Evolutionary conservation across 78 protist genomes (phyloP).

Genomic region (Cavenderia fasciculata): DNA sequence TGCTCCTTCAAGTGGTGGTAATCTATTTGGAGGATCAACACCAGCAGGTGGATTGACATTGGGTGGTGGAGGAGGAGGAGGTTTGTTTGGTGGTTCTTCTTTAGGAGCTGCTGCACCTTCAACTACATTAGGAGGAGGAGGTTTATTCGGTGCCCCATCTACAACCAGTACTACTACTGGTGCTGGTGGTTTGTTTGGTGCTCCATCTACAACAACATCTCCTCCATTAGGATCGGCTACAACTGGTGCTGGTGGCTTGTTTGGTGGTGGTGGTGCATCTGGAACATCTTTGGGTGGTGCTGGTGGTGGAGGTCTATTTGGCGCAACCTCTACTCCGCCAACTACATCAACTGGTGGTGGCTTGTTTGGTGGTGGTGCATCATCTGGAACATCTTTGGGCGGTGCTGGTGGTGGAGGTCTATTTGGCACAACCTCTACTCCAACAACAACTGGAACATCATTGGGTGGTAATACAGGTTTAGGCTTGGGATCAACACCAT

Average conservation of each 20-base stretch:
- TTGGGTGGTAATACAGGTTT: not conserved
- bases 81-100: not conserved
- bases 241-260: not conserved
- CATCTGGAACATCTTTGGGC: not conserved
- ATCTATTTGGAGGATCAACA: no score
- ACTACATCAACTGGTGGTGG: not conserved
- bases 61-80: no score
- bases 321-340: not conserved
- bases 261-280: constrained; percentile 22
- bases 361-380: constrained; percentile 1
- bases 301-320: no score
- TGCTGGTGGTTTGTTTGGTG: not conserved
- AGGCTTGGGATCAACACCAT: not conserved
- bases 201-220: constrained; percentile 16
- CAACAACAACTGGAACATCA: constrained; percentile 16
- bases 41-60: no score
- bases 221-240: not conserved
- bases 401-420: not conserved
- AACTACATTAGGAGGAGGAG: not conserved
- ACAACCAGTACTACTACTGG: not conserved
- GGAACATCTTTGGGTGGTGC: constrained; percentile 28
- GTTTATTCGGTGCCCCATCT: not conserved
- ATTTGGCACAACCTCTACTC: not conserved
- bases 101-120: not conserved
- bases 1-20: no score